Evolutionary conservation across 2,329 filamentous ascomycete species (phyloP).

Genomic region (Fusarium begoniae): DNA sequence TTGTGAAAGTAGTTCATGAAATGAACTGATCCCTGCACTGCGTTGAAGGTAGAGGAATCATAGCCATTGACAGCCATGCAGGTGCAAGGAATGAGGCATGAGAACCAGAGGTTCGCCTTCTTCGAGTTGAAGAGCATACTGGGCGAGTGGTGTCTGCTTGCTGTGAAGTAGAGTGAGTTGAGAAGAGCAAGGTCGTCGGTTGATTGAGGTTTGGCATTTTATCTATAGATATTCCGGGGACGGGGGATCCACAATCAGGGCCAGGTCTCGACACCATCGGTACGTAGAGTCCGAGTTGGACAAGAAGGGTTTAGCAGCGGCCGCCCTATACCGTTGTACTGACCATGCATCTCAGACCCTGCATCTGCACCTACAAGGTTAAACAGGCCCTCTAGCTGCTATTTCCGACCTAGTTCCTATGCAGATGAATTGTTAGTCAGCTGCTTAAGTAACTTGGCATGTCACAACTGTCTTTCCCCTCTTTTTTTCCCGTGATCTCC

Average conservation of each 20-base stretch:
- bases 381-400: not conserved
- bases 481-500: not conserved
- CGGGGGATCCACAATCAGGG: not conserved
- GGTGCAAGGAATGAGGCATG: not conserved
- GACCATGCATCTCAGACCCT: not conserved
- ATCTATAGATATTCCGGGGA: not conserved
- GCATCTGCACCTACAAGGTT: not conserved
- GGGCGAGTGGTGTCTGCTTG: no score
- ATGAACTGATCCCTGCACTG: not conserved
- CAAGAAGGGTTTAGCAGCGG: not conserved
- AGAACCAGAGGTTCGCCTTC: conserved; percentile 8
- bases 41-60: conserved; percentile 10
- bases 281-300: not conserved
- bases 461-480: not conserved
- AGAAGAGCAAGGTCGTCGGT: not conserved
- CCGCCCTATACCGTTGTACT: not conserved
- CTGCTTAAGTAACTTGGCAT: not conserved
- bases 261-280: not conserved
- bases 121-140: conserved; percentile 1
- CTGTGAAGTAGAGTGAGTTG: not conserved
- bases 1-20: conserved; percentile 12
- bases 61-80: conserved; percentile 5
- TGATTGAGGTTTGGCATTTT: not conserved
- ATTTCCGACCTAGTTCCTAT: not conserved
- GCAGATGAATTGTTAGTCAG: not conserved